phyloP scores from a whole-genome alignment of 805 yeast species.

The Starmerella apis region DNA sequence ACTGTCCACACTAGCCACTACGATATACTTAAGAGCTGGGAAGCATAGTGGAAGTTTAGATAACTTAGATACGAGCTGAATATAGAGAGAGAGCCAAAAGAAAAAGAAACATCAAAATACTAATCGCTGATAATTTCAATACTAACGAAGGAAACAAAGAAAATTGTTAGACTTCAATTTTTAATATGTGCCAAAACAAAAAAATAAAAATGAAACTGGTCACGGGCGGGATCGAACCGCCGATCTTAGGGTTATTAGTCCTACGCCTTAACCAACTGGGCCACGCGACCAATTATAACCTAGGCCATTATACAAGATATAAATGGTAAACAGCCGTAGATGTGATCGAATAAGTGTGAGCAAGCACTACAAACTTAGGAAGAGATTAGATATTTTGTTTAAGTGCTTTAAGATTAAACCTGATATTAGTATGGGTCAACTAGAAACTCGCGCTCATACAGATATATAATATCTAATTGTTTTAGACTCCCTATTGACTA shows the following conservation, averaged over 20 bases:
- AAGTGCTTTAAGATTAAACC: too few relatives aligned
- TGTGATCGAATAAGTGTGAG: too few relatives aligned
- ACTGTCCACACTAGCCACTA: conserved; percentile 45
- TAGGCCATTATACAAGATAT: neutral
- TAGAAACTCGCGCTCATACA: too few relatives aligned
- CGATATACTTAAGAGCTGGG: conserved; percentile 22
- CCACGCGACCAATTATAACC: conserved; percentile 39
- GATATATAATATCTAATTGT: too few relatives aligned
- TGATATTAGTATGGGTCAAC: too few relatives aligned
- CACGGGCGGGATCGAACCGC: conserved; percentile 39
- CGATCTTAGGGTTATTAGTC: conserved; percentile 47
- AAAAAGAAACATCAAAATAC: neutral
- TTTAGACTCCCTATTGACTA: too few relatives aligned
- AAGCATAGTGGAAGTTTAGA: neutral
- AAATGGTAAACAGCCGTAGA: neutral
- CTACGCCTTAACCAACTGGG: conserved; percentile 54
- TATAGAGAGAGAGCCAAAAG: neutral
- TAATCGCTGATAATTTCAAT: too few relatives aligned
- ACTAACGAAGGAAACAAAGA: neutral
- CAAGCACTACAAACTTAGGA: too few relatives aligned
- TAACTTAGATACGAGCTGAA: neutral
- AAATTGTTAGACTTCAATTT: too few relatives aligned
- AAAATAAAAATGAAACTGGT: conserved; percentile 22
- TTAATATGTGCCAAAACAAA: neutral
- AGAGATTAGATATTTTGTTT: too few relatives aligned